Percentiles rank a stretch among this genome's conserved stretches.
Evolutionary conservation across 345 rosid species (phyloP).

Genomic region (Orychophragmus violaceus): DNA sequence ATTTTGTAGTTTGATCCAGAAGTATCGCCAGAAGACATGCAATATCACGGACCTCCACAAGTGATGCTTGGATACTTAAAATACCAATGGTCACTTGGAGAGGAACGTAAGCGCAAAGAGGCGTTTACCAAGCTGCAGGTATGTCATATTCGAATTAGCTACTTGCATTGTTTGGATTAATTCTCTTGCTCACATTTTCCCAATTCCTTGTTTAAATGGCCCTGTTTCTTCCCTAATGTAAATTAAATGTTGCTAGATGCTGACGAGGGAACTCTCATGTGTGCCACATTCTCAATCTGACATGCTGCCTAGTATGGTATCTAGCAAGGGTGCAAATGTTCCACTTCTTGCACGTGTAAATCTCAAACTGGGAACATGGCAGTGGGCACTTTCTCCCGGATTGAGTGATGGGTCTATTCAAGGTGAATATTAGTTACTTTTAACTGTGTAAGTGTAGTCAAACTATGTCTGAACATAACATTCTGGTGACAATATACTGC

Average conservation of each 20-base stretch:
- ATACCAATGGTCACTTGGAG: conserved; percentile 98
- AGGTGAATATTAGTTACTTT: conserved; percentile 44
- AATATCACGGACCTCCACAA: conserved; percentile 89
- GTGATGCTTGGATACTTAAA: conserved; percentile 89
- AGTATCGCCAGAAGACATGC: conserved; percentile 56
- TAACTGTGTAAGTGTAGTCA: conserved; percentile 2
- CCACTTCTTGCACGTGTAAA: conserved; percentile 85
- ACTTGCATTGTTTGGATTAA: conserved; percentile 3
- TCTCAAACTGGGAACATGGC: conserved; percentile 60
- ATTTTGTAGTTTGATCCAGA: conserved; percentile 89
- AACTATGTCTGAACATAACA: conserved; percentile 19
- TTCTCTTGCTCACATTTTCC: conserved; percentile 13
- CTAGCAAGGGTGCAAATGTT: conserved; percentile 44
- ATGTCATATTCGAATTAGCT: conserved; percentile 13
- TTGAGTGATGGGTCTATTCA: conserved; percentile 81
- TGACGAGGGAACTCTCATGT: conserved; percentile 68
- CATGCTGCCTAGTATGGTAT: conserved; percentile 39
- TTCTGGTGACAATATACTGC: neutral
- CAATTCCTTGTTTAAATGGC: conserved; percentile 2
- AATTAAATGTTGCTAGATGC: conserved; percentile 38
- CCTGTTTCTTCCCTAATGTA: conserved; percentile 20
- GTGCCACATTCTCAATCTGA: conserved; percentile 48
- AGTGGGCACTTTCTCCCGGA: conserved; percentile 84
- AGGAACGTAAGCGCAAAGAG: conserved; percentile 86
- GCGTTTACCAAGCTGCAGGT: conserved; percentile 88